Percentiles rank a stretch among this genome's conserved stretches.
Evolutionary conservation across 805 yeast species (phyloP).

Genomic region (Ascoidea rubescens): DNA sequence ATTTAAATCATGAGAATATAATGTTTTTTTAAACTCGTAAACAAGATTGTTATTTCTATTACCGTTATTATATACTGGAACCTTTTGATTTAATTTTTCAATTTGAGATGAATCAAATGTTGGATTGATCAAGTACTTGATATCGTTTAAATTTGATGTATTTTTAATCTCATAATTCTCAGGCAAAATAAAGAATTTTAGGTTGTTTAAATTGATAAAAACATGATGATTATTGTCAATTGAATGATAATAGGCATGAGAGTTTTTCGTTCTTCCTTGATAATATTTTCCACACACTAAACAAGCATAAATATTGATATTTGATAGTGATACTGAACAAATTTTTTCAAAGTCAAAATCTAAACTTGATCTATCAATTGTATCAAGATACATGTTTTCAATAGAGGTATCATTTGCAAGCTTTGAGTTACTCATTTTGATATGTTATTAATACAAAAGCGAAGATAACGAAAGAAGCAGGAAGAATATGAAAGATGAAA

Average conservation of each 20-base stretch:
- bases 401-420: no score
- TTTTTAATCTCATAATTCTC: constrained; percentile 32
- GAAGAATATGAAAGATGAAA: no score
- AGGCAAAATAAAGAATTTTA: constrained; percentile 46
- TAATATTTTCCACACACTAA: constrained; percentile 60
- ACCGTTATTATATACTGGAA: neutral
- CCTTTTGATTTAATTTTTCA: constrained; percentile 13
- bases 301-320: constrained; percentile 55
- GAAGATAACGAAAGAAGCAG: no score
- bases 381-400: constrained; percentile 13
- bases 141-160: constrained; percentile 26
- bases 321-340: constrained; percentile 50
- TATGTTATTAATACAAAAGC: no score
- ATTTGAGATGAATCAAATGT: constrained; percentile 25
- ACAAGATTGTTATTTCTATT: neutral
- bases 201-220: constrained; percentile 37
- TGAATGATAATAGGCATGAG: constrained; percentile 59
- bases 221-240: constrained; percentile 50
- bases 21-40: neutral
- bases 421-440: no score
- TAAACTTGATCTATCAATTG: constrained; percentile 18
- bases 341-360: constrained; percentile 62
- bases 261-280: constrained; percentile 49
- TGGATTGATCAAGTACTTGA: constrained; percentile 40
- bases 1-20: constrained; percentile 27